phyloP scores from a whole-genome alignment of 2,329 filamentous ascomycete genomes.

The Diaporthe citrichinensis region DNA sequence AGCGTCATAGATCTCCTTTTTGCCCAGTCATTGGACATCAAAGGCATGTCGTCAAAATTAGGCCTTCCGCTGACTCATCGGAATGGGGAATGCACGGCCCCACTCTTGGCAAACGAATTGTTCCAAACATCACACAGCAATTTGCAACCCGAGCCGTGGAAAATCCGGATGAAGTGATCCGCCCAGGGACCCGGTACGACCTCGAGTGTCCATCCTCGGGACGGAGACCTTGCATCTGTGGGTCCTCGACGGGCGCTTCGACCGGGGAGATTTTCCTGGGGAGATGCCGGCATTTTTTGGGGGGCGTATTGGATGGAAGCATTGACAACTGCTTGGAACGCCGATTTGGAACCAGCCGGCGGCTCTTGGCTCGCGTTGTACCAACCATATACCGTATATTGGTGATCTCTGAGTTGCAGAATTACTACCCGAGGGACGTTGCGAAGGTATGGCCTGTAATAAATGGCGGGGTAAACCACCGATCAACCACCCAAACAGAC shows the following conservation, averaged over 20 bases:
- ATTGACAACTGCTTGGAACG: too few relatives aligned
- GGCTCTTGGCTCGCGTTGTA: neutral
- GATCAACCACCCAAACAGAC: too few relatives aligned
- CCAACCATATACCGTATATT: neutral
- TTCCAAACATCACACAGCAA: neutral
- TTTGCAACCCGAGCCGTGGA: neutral
- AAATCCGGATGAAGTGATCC: neutral
- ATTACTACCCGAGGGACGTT: too few relatives aligned
- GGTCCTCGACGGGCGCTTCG: neutral
- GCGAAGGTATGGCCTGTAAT: too few relatives aligned
- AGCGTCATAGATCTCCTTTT: neutral
- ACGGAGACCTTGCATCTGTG: neutral
- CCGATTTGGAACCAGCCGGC: neutral
- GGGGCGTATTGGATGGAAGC: neutral
- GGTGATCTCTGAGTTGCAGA: neutral
- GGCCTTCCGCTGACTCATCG: neutral
- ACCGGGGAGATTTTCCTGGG: neutral
- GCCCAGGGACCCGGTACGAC: neutral
- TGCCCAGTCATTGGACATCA: neutral
- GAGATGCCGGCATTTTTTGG: neutral
- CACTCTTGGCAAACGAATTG: neutral
- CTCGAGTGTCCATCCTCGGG: neutral
- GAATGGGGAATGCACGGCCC: neutral
- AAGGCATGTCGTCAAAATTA: conserved; percentile 15
- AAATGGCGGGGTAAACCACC: too few relatives aligned